phyloP scores from a whole-genome alignment of 257 asterid genomes.

The Nicotiana tomentosiformis region DNA sequence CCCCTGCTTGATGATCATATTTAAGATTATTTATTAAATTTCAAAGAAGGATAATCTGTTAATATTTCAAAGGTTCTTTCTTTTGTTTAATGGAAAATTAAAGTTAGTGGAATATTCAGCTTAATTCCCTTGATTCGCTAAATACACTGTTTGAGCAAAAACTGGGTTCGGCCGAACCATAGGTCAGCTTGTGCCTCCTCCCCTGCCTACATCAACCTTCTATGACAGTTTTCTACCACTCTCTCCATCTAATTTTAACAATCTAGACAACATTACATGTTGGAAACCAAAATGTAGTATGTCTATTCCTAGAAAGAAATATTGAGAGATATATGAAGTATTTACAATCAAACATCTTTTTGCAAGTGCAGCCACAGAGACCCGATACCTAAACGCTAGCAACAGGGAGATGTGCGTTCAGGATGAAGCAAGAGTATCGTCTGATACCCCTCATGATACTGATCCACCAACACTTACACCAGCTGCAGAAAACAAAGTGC shows the following conservation, averaged over 20 bases:
- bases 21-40: background rate
- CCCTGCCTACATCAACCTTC: background rate
- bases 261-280: background rate
- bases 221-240: background rate
- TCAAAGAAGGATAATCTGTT: background rate
- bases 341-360: background rate
- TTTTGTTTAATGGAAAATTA: background rate
- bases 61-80: background rate
- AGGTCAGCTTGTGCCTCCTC: no score
- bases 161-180: no score
- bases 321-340: background rate
- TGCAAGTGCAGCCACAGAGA: conserved; percentile 60
- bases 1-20: background rate
- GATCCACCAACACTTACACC: conserved; percentile 19
- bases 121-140: background rate
- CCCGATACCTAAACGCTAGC: conserved; percentile 72
- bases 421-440: conserved; percentile 52
- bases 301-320: background rate
- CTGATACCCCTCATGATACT: conserved; percentile 35
- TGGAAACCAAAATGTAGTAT: background rate
- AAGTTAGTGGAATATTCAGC: background rate
- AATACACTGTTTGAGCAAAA: no score
- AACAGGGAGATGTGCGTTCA: conserved; percentile 80
- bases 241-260: background rate
- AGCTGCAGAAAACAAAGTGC: conserved; percentile 29